Evolutionary conservation across 441 rosid species (phyloP), one percentile per base, ranked within the genome.

Genomic region (Erodium texanum): DNA sequence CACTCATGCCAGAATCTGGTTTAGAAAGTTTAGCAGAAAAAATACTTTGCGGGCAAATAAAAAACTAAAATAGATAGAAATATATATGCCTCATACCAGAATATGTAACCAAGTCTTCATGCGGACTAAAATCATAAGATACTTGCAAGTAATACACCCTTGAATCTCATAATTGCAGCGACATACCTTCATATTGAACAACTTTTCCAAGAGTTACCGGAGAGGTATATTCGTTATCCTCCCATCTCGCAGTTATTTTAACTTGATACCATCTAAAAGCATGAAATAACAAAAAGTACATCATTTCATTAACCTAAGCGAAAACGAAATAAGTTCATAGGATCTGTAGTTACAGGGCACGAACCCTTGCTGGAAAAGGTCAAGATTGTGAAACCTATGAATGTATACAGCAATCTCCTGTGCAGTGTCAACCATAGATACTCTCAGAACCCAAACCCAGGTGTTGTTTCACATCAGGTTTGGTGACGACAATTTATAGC

Each of bases 381-480:
- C 77, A 63, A 74, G 62, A 59, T 74, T 74, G 73, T 74, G 77
- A 70, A 74, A 74, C 67, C 74, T 70, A 56, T 74, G 77, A 41
- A 74, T 52, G 77, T 74, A 74, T 50, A 74, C 66, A 54, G 74
- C 77, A 61, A 74, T 74, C 68, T 74, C 77, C 68, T 74, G 77
- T 32, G 64, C 67, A 0, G 68, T 70, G 58, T 70, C 77, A 73
- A 74, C 67, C 22, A 70, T 62, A 67, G 71, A 54, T 54, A 54
- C 62, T 54, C 18, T 19, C 62, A 10, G 24, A 18, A 54, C 62
- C 62, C 62, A 4, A 54, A 19, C 62, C 62, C 62, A 54, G 18
- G 62, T 54, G 62, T 19, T 9, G 11, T 10, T 54, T 54, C 62
- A 54, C 62, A 54, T 54, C 62, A 54, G 22, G 62, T 54, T 54